Evolutionary conservation across 805 yeast species (phyloP).

Genomic region (Pichia rugopelliculosa): DNA sequence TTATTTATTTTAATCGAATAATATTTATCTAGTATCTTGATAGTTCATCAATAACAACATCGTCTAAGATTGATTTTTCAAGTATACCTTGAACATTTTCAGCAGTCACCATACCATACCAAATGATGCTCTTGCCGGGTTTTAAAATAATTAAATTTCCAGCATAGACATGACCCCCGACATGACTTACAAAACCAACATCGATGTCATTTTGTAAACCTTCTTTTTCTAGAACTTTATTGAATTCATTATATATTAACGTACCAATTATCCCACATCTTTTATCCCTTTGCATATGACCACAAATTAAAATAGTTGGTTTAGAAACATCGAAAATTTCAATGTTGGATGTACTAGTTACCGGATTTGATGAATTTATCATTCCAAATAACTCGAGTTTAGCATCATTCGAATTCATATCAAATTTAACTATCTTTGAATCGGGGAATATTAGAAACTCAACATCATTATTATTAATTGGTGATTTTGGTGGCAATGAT

Average conservation of each 20-base stretch:
- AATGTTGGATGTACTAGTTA: neutral
- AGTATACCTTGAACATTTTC: constrained; percentile 60
- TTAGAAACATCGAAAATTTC: constrained; percentile 8
- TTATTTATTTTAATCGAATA: neutral
- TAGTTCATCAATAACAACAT: constrained; percentile 46
- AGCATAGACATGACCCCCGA: constrained; percentile 85
- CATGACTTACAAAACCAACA: constrained; percentile 59
- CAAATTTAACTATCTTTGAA: constrained; percentile 5
- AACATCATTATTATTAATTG: neutral
- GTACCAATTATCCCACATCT: constrained; percentile 70
- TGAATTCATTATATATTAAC: constrained; percentile 43
- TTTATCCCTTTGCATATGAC: constrained; percentile 54
- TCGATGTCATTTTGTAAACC: constrained; percentile 22
- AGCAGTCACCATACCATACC: constrained; percentile 77
- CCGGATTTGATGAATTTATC: neutral
- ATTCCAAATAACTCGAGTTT: constrained; percentile 1
- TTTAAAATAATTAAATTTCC: constrained; percentile 65
- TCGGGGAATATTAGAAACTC: constrained; percentile 10
- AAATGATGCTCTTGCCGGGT: constrained; percentile 38
- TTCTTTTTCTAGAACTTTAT: constrained; percentile 31
- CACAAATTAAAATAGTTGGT: constrained; percentile 51
- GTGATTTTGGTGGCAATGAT: constrained; percentile 1
- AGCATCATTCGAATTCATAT: neutral
- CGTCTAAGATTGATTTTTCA: constrained; percentile 41
- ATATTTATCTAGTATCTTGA: constrained; percentile 38